Percentiles rank a stretch among this genome's conserved stretches.
These are phyloP conservation scores for Aspergillus awamori DNA, from an alignment of 2,329 filamentous ascomycete species.

Conservation along the genomic window DNA sequence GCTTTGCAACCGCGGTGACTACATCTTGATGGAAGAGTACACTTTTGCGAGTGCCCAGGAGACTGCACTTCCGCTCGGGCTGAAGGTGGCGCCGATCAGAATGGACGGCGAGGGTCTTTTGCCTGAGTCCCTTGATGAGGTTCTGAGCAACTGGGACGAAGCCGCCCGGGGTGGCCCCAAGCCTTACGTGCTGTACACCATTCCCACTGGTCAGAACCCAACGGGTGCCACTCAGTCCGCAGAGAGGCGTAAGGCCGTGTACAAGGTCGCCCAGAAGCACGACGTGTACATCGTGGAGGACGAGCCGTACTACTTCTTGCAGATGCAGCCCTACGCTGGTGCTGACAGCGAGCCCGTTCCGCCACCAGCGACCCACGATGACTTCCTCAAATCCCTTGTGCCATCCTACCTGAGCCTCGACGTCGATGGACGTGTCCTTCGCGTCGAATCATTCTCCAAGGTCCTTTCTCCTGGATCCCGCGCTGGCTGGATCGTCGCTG, in stretches of 20 bases:
- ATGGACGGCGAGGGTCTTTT: constrained; percentile 70
- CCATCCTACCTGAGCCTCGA: constrained; percentile 81
- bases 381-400: constrained; percentile 73
- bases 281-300: constrained; percentile 88
- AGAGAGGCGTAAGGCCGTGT: constrained; percentile 70
- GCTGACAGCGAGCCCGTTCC: constrained; percentile 55
- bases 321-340: constrained; percentile 73
- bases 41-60: constrained; percentile 80
- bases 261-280: constrained; percentile 78
- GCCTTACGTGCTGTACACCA: constrained; percentile 69
- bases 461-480: constrained; percentile 81
- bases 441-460: constrained; percentile 92
- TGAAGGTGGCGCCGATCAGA: constrained; percentile 62
- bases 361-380: constrained; percentile 64
- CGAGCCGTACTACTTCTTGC: constrained; percentile 92
- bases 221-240: constrained; percentile 79
- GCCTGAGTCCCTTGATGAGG: constrained; percentile 62
- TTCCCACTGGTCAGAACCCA: constrained; percentile 85
- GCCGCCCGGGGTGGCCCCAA: constrained; percentile 60
- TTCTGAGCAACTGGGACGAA: constrained; percentile 68
- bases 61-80: constrained; percentile 64
- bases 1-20: constrained; percentile 75
- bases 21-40: constrained; percentile 84
- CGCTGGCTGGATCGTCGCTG: constrained; percentile 85
- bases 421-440: constrained; percentile 82